Evolutionary conservation across 2,329 filamentous ascomycete genomes (phyloP), one percentile per base, ranked within the genome.

Genomic region (Stagonosporopsis cucurbitacearum): DNA sequence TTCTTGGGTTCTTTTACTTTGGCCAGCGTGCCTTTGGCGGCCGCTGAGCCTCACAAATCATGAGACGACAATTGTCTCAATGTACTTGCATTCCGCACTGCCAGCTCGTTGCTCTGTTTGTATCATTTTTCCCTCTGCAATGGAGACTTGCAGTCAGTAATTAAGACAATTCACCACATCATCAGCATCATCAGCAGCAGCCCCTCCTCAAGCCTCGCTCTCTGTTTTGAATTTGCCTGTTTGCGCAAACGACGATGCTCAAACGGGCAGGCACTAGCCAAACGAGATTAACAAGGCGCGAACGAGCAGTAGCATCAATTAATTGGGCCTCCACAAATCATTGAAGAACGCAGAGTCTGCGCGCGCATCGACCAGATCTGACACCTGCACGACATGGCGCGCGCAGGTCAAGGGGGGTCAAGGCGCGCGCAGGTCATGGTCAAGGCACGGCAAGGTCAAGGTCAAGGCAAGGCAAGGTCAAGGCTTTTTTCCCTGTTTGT

Each of bases 11-110:
- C 58, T 69, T 70, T 12, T 33, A 42, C n/a, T 40, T 37, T 28
- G 37, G 53, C 53, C 53, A 65, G 62, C 65, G 55, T 58, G 65
- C 60, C 54, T 44, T 59, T 60, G 40, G 39, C 17, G 53, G 50
- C 58, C 59, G 68, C 67, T 62, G 67, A 60, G 64, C 57, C 60
- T 62, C 66, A 62, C 64, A 60, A 63, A 65, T 66, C 60, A 68
- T 51, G 63, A 67, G 51, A 58, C 64, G 60, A 66, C 53, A 66
- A 60, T 57, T 58, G 61, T 65, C 57, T 62, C 60, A 65, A 58
- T 54, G 47, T 55, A 50, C 42, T 50, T 53, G 46, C 50, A 53
- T 33, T n/a, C 48, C 28, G 26, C 41, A 28, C 52, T 23, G 32
- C 22, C 35, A 42, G 41, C 43, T 45, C 32, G 26, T 19, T n/a